Evolutionary conservation across 75 land plant genomes (phyloP).

Genomic region (Isoetes taiwanensis): DNA sequence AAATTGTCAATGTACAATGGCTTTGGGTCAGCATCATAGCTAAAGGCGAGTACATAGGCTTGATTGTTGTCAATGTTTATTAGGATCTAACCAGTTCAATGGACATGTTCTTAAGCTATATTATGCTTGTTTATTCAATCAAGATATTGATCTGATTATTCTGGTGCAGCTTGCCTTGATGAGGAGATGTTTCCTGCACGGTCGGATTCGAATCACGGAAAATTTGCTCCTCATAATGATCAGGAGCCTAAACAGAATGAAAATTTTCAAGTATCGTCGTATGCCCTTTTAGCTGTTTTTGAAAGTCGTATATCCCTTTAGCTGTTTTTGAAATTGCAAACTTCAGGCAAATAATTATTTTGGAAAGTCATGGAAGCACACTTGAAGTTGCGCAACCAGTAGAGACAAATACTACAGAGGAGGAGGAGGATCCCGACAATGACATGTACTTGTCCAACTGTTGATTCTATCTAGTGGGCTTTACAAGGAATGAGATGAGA

Average conservation of each 20-base stretch:
- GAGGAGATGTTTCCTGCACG: not conserved
- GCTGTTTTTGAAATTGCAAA: no score
- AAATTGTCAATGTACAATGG: not conserved
- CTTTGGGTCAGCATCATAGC: not conserved
- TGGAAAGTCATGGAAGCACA: no score
- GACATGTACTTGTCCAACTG: not conserved
- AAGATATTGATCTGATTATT: not conserved
- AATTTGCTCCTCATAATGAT: not conserved
- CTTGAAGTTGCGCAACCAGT: no score
- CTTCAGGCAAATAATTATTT: no score
- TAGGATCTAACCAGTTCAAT: no score
- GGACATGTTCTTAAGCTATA: no score
- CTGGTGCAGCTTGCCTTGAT: constrained; percentile 1
- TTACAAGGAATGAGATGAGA: not conserved
- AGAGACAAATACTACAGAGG: no score
- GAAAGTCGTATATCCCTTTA: not conserved
- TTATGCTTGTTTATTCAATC: no score
- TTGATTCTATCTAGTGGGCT: not conserved
- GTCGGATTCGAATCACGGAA: not conserved
- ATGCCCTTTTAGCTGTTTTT: not conserved
- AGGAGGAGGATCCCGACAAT: no score
- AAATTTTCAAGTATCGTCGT: not conserved
- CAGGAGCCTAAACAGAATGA: not conserved
- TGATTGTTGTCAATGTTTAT: not conserved
- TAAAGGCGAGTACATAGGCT: not conserved